Evolutionary conservation across 768 basidiomycete genomes (phyloP), one percentile per base, ranked within the genome.

Genomic region (Lentinula lateritia): DNA sequence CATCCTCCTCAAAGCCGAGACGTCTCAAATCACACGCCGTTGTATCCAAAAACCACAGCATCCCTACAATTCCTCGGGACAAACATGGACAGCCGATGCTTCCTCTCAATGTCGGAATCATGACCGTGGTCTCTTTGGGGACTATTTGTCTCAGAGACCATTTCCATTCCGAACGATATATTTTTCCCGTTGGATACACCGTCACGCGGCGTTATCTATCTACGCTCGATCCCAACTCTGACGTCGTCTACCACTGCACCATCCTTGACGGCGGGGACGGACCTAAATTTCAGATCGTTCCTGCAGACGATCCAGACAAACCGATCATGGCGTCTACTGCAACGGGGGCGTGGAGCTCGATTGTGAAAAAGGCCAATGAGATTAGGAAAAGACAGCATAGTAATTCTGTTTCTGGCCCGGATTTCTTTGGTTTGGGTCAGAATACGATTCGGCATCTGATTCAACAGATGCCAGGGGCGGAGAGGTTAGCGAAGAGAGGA

Each of bases 401-500:
- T 48, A 93, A 93, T 71, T 91, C 89, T 5, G 90, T 94, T 13
- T 93, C 92, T 2, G 92, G 92, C 0, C 92, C 92, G 13, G 92
- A 93, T 73, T 93, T 93, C 72, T 93, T 92, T 68, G 92, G 92
- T 8, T 77, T 94, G 15, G 89, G 89, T 3, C 89, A 93, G 72
- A 93, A 93, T 69, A 89, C 89, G 4, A 92, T 94, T 77, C 93
- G 93, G 75, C 89, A 91, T 68, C 80, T 93, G 41, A 91, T 94
- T n/a, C 92, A 94, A 72, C 88, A 92, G 72, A 78, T 94, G 15
- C 85, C 87, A 6, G 83, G 84, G 61, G 87, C 92, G 13, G 83
- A 88, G 71, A 76, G 83, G 50, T 71, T 93, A 61, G 79, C 53
- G 3, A 39, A 38, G 28, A 52, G 18, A 41, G 53, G 38, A 18